phyloP scores from a whole-genome alignment of 768 basidiomycete species.

The Rickenella mellea region DNA sequence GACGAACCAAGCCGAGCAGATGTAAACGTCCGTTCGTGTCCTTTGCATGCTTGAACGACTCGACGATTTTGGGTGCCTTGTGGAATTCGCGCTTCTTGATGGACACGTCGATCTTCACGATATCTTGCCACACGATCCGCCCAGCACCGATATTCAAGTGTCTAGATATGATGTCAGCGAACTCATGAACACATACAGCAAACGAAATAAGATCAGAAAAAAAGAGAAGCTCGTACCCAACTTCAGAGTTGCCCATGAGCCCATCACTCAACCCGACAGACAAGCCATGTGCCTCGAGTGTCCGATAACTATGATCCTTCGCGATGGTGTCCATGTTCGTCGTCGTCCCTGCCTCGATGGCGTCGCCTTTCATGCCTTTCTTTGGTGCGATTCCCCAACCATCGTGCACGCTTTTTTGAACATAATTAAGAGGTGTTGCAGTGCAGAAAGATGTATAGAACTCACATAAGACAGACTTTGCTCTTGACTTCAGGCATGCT shows the following conservation, averaged over 20 bases:
- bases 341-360: constrained; percentile 77
- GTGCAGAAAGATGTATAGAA: constrained; percentile 6
- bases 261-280: constrained; percentile 90
- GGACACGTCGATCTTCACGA: constrained; percentile 86
- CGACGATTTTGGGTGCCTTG: constrained; percentile 64
- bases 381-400: constrained; percentile 81
- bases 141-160: constrained; percentile 95
- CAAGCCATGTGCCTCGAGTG: constrained; percentile 78
- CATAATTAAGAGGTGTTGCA: neutral
- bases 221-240: constrained; percentile 53
- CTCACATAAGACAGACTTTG: constrained; percentile 88
- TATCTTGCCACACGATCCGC: constrained; percentile 95
- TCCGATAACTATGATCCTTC: constrained; percentile 61
- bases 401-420: constrained; percentile 69
- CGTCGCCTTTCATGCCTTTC: constrained; percentile 73
- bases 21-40: constrained; percentile 78
- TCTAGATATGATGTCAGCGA: constrained; percentile 29
- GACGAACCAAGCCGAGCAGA: constrained; percentile 72
- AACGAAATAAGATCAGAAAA: neutral
- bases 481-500: constrained; percentile 62
- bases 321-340: constrained; percentile 86
- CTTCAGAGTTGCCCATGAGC: constrained; percentile 97
- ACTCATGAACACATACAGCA: constrained; percentile 2
- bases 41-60: constrained; percentile 69
- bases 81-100: constrained; percentile 88